Evolutionary conservation across 768 basidiomycete species (phyloP), one percentile per base, ranked within the genome.

Genomic region (Termitomyces sp.): DNA sequence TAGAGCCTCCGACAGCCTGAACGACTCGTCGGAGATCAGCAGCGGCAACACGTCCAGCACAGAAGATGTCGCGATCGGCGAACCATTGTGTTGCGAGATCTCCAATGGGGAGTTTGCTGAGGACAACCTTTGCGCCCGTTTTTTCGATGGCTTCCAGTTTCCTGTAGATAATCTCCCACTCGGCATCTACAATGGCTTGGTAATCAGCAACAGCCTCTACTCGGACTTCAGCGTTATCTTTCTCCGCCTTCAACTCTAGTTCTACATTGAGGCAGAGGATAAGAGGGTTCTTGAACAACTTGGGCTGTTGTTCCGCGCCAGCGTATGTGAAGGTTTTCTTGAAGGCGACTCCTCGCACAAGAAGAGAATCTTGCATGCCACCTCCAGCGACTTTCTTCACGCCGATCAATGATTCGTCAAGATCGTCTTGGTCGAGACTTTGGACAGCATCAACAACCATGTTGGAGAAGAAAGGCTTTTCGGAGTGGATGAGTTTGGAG

Each of bases 261-360:
- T 99, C 97, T 63, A 99, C 96, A 69, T 99, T 99, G 56, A 99
- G 74, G 68, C 94, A 95, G 18, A 98, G 80, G 56, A 99, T 87
- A 66, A 95, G 87, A 45, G 96, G 94, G 67, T 96, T 69, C 61
- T 76, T 76, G 81, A 98, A 97, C 34, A 83, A 81, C 76, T 98
- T 98, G 43, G 96, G 97, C 70, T 98, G 96, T 73, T 99, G 97
- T 70, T 99, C 97, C 20, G 97, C 97, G 47, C 97, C 97, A 22
- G 97, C 97, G 64, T 99, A 99, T 2, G 95, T 95, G 75, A 99
- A 99, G 0, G 97, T 99, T 79, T 99, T 99, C 74, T 98, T 98
- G 87, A 98, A 99, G 0, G 97, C 87, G 48, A 99, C 97, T 39
- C 97, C 96, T 56, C 79, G 76, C 68, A 99, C 81, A 44, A 98